Base-by-base conservation (phyloP, 148 eudicot species). In the Amaranthus cruentus region DNA sequence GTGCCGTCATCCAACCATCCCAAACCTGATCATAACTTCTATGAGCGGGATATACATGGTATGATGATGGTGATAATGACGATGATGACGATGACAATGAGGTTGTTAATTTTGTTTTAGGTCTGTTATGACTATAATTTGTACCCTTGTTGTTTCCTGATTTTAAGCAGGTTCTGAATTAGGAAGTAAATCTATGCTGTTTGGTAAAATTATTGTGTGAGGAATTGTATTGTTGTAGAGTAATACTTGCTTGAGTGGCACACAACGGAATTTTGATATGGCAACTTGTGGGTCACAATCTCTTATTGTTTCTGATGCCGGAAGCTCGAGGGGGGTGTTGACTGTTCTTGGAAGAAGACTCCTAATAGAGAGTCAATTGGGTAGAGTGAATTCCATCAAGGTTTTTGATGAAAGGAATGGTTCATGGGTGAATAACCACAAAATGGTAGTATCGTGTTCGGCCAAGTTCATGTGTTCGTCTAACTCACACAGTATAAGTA, bases 401-500 rank as follows among this genome's bases (percentile, higher is more conserved):
- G 63, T 77, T 76, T 71, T 82, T 62, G 91, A 91, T 71, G 91
- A 81, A 63, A 84, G 73, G 78, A 81, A 65, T 62, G 84, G 71
- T 9, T 74, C 79, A 56, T 74, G 75, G 55, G 51, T 59, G 51
- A 57, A 79, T 58, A 51, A 74, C 38, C 78, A 79, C 48, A 89
- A 74, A 70, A 51, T 73, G 62, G 75, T 56, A 59, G 72, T 59
- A 50, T 77, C 86, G 6, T 75, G 72, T 78, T 77, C 76, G n/a
- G 70, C 73, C 13, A 82, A 61, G 65, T 42, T 89, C 56, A 91
- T 77, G 65, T 94, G 97, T 83, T 82, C 79, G 0, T 73, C 90
- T 18, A 87, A 83, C 58, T 87, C 97, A 7, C 87, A 84, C 6
- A 82, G 81, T 73, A 79, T 81, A 14, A 86, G 83, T 78, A 83